Evolutionary conservation across 371 early-diverging fungal genomes (phyloP), one percentile per base, ranked within the genome.

Genomic region (Mucor velutinosus): DNA sequence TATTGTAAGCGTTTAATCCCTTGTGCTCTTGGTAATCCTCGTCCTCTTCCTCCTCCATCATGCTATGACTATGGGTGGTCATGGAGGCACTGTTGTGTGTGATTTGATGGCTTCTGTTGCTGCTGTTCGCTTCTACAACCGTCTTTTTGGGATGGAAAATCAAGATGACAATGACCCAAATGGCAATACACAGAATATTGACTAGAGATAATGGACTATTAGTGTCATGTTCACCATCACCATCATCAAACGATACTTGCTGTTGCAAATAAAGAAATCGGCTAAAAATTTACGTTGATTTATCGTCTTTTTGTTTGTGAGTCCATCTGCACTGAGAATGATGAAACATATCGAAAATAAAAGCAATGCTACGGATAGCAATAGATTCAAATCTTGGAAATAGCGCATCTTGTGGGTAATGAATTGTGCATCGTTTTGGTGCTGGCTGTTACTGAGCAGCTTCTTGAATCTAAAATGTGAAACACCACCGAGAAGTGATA

Each of bases 381-480:
- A 45, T 27, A 77, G 57, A 49, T 84, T 86, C 43, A 86, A 53
- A 8, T 86, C 86, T 63, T 79, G 62, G 58, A 81, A 86, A 43
- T 86, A 82, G 7, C 70, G 65, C 27, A 84, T 75, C 57, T 73
- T 80, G 19, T 67, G 60, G 7, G 75, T 74, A 15, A 83, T 76
- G 12, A 72, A 74, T 17, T 72, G 69, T 4, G 66, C 62, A 30
- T 85, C 73, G 19, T 70, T 72, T 14, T 66, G 58, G 11, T 65
- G 55, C n/a, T 65, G 57, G 11, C 78, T 74, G 12, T 62, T 65
- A 27, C 47, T 59, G 23, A 85, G 62, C 7, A 85, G 49, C 47
- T 66, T 78, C 12, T 67, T 67, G 70, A 85, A 85, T 35, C 83
- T 71, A 33, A 72, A 73, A 66, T 85, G 82, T 25, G 84, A 84